Conservation (phyloP, 345 rosid species). For the Syzygium aqueum region DNA sequence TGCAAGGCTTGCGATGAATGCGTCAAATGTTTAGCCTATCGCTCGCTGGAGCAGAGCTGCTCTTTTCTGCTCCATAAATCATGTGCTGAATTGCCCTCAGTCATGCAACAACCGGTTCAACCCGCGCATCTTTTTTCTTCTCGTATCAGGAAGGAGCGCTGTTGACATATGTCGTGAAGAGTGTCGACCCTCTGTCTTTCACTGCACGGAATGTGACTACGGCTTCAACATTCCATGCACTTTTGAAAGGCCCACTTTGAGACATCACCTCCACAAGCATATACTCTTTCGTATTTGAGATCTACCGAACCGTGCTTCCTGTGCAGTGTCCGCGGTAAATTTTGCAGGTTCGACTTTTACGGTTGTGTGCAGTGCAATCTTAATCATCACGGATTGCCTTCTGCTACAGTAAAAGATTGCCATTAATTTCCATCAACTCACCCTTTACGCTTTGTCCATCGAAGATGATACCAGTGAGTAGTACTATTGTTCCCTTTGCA, state of each 20-base stretch:
- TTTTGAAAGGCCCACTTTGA: background rate
- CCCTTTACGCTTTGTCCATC: accelerated
- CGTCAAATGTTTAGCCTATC: background rate
- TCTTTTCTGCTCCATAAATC: background rate
- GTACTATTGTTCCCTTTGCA: background rate
- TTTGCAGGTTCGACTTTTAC: background rate
- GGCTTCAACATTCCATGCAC: background rate
- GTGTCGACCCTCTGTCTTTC: background rate
- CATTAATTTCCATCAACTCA: background rate
- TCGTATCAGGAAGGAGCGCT: background rate
- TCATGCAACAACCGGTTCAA: background rate
- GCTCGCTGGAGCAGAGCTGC: background rate
- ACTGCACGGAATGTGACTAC: accelerated
- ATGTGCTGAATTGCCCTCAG: background rate
- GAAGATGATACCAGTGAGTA: background rate
- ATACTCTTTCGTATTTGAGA: background rate
- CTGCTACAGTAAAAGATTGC: background rate
- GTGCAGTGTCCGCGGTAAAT: background rate
- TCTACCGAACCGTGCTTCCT: background rate
- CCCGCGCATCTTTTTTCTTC: background rate
- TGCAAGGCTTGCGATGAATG: background rate
- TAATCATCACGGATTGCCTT: background rate
- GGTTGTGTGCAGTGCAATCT: background rate
- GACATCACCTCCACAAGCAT: background rate
- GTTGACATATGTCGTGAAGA: background rate